Base-by-base conservation (phyloP, 2,329 filamentous ascomycete genomes). In the Aspergillaceae sp. region DNA sequence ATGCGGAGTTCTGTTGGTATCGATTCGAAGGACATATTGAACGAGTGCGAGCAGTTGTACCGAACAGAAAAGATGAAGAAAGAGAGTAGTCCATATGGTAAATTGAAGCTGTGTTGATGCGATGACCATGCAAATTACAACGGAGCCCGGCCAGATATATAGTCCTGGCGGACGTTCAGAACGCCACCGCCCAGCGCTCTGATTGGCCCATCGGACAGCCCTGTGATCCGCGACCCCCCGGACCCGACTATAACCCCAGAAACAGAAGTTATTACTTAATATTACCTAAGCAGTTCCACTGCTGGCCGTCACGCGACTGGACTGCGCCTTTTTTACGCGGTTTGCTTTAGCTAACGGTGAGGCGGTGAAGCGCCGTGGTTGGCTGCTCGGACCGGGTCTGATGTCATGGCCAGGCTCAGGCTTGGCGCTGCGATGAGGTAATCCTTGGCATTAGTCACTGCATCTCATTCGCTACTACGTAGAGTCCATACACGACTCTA, bases 11-110 rank as follows among this genome's bases (percentile, higher is more conserved):
- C 51, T 11, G 51, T 41, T 1, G 51, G 49, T 9, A 53, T 43
- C 7, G 38, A 36, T 47, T 53, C 51, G 9, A 53, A 34, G 28
- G 47, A 41, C 49, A 51, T 51, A 41, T 58, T 62, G 46, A 57
- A 5, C 8, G 8, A 6, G 30, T 32, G 8, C 30, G 30, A 19
- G 19, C 19, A 19, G 19, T 19, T 19, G 1, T 19, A 19, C 19
- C 19, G 19, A 19, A 57, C n/a, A 54, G 26, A 40, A 7, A 40
- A 8, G 7, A 28, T 6, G 8, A 35, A 9, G 26, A 36, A 36
- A n/a, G n/a, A 36, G 9, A 35, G 33, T 35, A 35, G 9, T n/a
- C 11, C n/a, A 4, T 36, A 36, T 7, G 34, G 34, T 36, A 36
- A 36, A 19, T 19, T 19, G 19, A 19, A 19, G 19, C 19, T 19